Base-by-base conservation (phyloP, 2,329 filamentous ascomycete genomes). In the Rhynchosporium secalis region DNA sequence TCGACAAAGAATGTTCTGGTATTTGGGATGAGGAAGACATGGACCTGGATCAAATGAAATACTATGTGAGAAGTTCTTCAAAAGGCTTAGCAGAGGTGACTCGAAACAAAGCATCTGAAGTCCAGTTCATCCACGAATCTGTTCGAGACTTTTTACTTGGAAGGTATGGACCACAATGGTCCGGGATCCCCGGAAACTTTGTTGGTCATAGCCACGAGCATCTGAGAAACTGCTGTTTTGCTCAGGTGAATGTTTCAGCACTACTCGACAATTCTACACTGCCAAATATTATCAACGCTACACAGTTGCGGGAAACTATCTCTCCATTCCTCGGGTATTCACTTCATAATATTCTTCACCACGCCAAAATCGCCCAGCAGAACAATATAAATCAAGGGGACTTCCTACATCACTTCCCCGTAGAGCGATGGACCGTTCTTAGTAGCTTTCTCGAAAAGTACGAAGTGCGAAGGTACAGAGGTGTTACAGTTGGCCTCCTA, bases 291-390 rank as follows among this genome's bases (percentile, higher is more conserved):
- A 51, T 57, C 6, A 38, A 70, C 54, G 60, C 62, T 48, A 62
- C 26, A 66, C n/a, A 54, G 8, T 61, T 73, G 38, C 70, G 72
- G 48, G 26, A 69, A 55, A 52, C 38, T 40, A 65, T 69, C 10
- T 79, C 75, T 58, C 78, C 80, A 1, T 81, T 85, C 51, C 70
- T 85, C 5, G 64, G 77, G 55, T 83, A 83, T 66, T 76, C 79
- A 20, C 69, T 75, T 15, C 64, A 70, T 4, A 72, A 78, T 58
- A 46, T 80, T 9, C 68, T 82, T 15, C 62, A 69, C 52, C 80
- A 82, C 61, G 74, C 79, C 9, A 68, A 81, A 47, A 33, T 20
- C 40, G 77, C 78, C 46, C 68, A 73, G 58, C 62, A 66, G 3
- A 64, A 64, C 67, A 65, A 62, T 2, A 66, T 76, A 38, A 36